phyloP scores from a whole-genome alignment of 1,284 basidiomycete species.

The Taiwanofungus camphoratus region DNA sequence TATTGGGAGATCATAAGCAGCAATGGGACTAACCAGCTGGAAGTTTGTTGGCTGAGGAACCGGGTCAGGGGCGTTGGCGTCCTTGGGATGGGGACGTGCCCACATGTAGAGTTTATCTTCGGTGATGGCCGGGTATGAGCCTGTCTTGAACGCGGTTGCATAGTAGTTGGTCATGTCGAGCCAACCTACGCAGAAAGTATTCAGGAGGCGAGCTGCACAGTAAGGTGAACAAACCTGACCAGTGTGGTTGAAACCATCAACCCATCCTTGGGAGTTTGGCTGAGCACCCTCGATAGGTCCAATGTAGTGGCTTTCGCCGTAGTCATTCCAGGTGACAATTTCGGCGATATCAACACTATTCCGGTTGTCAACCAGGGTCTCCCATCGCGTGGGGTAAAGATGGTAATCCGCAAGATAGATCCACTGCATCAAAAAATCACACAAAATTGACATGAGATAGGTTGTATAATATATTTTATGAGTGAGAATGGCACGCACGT shows the following conservation, averaged over 20 bases:
- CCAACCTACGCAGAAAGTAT: constrained; percentile 41
- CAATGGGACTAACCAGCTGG: constrained; percentile 35
- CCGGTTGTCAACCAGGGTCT: constrained; percentile 57
- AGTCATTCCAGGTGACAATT: constrained; percentile 37
- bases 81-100: constrained; percentile 65
- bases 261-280: constrained; percentile 38
- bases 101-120: constrained; percentile 69
- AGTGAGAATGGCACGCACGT: constrained; percentile 40
- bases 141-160: constrained; percentile 72
- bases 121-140: constrained; percentile 54
- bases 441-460: neutral
- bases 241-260: constrained; percentile 30
- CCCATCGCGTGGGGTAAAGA: constrained; percentile 72
- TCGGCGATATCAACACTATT: constrained; percentile 46
- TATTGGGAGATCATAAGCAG: neutral
- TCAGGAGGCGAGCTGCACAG: neutral
- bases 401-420: constrained; percentile 54
- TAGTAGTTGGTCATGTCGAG: constrained; percentile 67
- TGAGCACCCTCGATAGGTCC: constrained; percentile 65
- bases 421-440: constrained; percentile 26
- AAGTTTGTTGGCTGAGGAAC: constrained; percentile 52
- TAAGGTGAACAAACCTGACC: constrained; percentile 30
- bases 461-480: neutral
- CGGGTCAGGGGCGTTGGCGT: constrained; percentile 46
- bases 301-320: constrained; percentile 34